Percentiles rank a stretch among this genome's conserved stretches.
Evolutionary conservation across 257 asterid species (phyloP).

Genomic region (Ajuga chamaepitys): DNA sequence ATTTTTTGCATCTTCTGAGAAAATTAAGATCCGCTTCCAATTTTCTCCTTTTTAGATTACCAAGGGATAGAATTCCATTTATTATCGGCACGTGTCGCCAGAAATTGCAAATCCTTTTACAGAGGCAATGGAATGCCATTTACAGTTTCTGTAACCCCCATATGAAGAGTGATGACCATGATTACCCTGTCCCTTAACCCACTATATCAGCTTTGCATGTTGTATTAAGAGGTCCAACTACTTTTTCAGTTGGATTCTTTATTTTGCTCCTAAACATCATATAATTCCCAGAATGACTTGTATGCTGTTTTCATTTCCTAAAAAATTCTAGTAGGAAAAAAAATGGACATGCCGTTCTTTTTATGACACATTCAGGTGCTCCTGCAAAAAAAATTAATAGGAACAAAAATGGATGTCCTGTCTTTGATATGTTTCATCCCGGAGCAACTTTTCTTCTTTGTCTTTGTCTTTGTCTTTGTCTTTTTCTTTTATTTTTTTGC

Average conservation of each 20-base stretch:
- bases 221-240: background rate
- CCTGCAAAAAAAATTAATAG: background rate
- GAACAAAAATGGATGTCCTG: background rate
- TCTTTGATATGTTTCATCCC: background rate
- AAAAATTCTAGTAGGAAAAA: background rate
- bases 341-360: background rate
- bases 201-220: background rate
- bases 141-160: background rate
- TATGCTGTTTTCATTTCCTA: background rate
- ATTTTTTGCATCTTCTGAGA: background rate
- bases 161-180: background rate
- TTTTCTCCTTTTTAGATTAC: background rate
- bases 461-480: no score
- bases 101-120: background rate
- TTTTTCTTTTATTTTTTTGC: no score
- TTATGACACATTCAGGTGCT: no score
- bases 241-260: background rate
- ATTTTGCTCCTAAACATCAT: background rate
- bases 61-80: background rate
- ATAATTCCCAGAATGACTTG: background rate
- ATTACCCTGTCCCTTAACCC: background rate
- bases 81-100: background rate
- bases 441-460: background rate
- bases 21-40: background rate
- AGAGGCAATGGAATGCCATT: background rate